Evolutionary conservation across 352 stramenopile genomes (phyloP), one percentile per base, ranked within the genome.

Genomic region (Globisporangium spinosum): DNA sequence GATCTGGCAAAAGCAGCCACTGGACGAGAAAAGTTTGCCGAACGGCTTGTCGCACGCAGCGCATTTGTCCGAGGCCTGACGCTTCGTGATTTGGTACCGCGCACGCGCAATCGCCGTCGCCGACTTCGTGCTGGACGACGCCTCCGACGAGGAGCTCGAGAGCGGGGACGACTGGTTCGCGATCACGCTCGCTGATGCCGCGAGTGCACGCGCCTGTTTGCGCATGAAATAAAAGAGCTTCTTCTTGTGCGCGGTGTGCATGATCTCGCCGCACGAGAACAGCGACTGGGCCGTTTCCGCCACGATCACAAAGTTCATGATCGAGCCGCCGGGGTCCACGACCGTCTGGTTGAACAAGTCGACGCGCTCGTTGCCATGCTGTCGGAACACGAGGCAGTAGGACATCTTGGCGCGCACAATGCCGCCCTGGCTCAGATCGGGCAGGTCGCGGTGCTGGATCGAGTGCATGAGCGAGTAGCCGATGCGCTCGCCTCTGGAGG

Each of bases 401-500:
- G 76, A 85, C 60, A 78, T 68, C 25, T 74, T 73, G 2, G 65
- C 79, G 61, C 80, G 78, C 1, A 89, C 65, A 53, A 87, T 72
- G 10, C 62, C 69, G 2, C 74, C 57, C 9, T 78, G 67, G 9
- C 64, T 74, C 22, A 83, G 60, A 49, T 82, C 73, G 0, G 78
- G 80, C 15, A 87, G 61, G 58, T 85, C 78, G 0, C 70, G 71
- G n/a, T 89, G 70, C 40, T 77, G 62, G 54, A 91, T 75, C 23
- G 83, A 88, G 67, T 91, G 83, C 8, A 68, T 47, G 4, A 89
- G 57, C 9, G 70, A 77, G 65, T 87, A 80, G 3, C 76, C 78
- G 57, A 89, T 73, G 13, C 68, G 72, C 54, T 89, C 81, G 56
- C 79, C 79, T 47, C 73, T 68, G 0, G 65, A 78, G 1, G 76